phyloP scores from a whole-genome alignment of 805 yeast genomes.

The Lipomyces yamadae region DNA sequence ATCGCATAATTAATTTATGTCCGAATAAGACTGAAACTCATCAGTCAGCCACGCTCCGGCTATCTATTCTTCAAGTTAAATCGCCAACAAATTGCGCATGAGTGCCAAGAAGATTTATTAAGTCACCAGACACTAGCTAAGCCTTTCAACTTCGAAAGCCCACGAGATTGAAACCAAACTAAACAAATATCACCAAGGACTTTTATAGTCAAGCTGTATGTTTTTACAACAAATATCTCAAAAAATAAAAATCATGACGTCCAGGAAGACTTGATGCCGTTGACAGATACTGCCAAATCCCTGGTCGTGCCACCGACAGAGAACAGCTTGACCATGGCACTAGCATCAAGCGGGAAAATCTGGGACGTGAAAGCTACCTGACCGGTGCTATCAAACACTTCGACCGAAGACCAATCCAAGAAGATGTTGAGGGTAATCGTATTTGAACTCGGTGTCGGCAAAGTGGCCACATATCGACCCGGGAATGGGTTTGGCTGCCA shows the following conservation, averaged over 20 bases:
- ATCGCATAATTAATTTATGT: not conserved
- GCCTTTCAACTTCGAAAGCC: too few relatives aligned
- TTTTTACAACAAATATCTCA: too few relatives aligned
- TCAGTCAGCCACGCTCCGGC: too few relatives aligned
- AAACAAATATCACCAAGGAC: too few relatives aligned
- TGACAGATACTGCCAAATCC: not conserved
- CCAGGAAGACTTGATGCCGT: conserved; percentile 6
- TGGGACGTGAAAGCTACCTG: conserved; percentile 9
- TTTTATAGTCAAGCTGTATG: too few relatives aligned
- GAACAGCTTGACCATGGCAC: conserved; percentile 5
- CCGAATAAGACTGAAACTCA: too few relatives aligned
- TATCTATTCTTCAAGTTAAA: too few relatives aligned
- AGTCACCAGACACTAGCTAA: too few relatives aligned
- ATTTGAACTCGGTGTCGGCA: not conserved
- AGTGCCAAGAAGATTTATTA: too few relatives aligned
- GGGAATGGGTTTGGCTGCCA: conserved; percentile 8
- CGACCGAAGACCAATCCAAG: conserved; percentile 16
- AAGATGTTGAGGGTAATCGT: conserved; percentile 1
- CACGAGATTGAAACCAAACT: too few relatives aligned
- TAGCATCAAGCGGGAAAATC: conserved; percentile 7
- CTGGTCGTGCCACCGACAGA: conserved; percentile 2
- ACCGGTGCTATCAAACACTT: conserved; percentile 10
- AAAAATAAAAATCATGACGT: not conserved
- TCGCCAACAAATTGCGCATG: too few relatives aligned
- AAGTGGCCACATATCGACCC: not conserved